Percentiles rank a stretch among this genome's conserved stretches.
Conservation (phyloP, 2,329 filamentous ascomycete species). For the Metarhizium sp. region DNA sequence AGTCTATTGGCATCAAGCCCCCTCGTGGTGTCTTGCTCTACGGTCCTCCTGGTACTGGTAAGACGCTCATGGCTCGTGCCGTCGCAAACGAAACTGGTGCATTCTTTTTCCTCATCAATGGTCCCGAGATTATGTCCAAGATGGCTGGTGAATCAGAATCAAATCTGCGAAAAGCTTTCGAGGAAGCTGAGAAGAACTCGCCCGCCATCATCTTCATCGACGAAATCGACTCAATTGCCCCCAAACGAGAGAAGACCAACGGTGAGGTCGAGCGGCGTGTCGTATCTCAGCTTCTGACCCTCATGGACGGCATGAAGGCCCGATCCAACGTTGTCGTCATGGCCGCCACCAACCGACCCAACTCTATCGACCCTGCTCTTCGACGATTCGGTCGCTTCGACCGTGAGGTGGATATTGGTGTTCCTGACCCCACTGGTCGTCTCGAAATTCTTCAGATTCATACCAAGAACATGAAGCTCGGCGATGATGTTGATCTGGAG, state of each 20-base stretch:
- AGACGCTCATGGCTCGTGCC: slow-evolving; percentile 97
- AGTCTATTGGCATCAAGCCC: slow-evolving; percentile 99
- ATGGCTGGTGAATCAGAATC: slow-evolving; percentile 99
- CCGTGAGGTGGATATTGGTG: slow-evolving; percentile 96
- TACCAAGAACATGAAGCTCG: slow-evolving; percentile 99
- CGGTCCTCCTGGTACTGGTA: slow-evolving; percentile 96
- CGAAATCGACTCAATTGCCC: slow-evolving; percentile 97
- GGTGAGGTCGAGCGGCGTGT: slow-evolving; percentile 98
- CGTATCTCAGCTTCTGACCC: slow-evolving; percentile 90
- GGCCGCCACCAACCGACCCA: slow-evolving; percentile 97
- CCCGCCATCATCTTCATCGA: slow-evolving; percentile 99
- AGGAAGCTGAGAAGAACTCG: slow-evolving; percentile 99
- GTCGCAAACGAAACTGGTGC: slow-evolving; percentile 98
- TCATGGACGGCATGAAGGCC: slow-evolving; percentile 99
- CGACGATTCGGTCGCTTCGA: slow-evolving; percentile 98
- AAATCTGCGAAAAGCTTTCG: slow-evolving; percentile 96
- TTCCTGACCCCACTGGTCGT: slow-evolving; percentile 94
- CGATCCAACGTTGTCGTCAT: slow-evolving; percentile 98
- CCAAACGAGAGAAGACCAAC: slow-evolving; percentile 99
- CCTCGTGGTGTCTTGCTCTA: slow-evolving; percentile 95
- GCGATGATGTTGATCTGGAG: slow-evolving; percentile 91
- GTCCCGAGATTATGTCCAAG: slow-evolving; percentile 99
- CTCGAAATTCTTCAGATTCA: slow-evolving; percentile 98
- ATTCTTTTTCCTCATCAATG: slow-evolving; percentile 99
- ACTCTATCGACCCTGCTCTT: slow-evolving; percentile 96